These are phyloP conservation scores for Diaporthe vexans DNA, from an alignment of 2,329 filamentous ascomycete genomes.

Conservation along the genomic window DNA sequence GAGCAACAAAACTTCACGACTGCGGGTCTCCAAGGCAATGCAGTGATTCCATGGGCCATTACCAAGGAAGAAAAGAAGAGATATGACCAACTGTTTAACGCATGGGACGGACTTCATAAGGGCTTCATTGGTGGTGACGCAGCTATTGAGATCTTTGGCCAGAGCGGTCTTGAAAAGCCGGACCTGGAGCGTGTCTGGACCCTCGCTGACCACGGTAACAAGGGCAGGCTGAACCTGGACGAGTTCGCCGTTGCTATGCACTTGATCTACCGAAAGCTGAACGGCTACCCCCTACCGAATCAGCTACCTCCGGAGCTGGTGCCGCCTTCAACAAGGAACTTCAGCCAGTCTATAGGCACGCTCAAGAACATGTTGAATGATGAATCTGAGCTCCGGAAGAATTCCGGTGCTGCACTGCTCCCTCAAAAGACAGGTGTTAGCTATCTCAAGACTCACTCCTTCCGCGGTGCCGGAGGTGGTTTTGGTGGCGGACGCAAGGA, in stretches of 20 bases:
- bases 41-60: slow-evolving; percentile 97
- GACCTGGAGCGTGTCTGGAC: slow-evolving; percentile 97
- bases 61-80: slow-evolving; percentile 99
- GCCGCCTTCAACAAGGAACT: slow-evolving; percentile 92
- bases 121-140: slow-evolving; percentile 93
- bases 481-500: slow-evolving; percentile 82
- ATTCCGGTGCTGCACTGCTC: slow-evolving; percentile 88
- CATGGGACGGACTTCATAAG: slow-evolving; percentile 95
- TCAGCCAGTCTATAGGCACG: slow-evolving; percentile 92
- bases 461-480: slow-evolving; percentile 73
- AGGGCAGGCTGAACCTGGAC: slow-evolving; percentile 93
- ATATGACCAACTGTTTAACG: slow-evolving; percentile 94
- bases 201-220: slow-evolving; percentile 92
- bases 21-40: slow-evolving; percentile 89
- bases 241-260: slow-evolving; percentile 99
- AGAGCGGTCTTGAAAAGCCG: slow-evolving; percentile 91
- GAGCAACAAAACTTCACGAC: slow-evolving; percentile 88
- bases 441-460: slow-evolving; percentile 96
- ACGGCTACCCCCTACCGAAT: slow-evolving; percentile 92
- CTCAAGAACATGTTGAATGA: slow-evolving; percentile 91
- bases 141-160: slow-evolving; percentile 96
- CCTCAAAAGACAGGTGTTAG: slow-evolving; percentile 98
- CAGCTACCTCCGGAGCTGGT: slow-evolving; percentile 92
- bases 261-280: slow-evolving; percentile 96
- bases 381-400: slow-evolving; percentile 91